Base-by-base conservation (phyloP, 2,329 filamentous ascomycete species). In the Phialemoniopsis sp. region DNA sequence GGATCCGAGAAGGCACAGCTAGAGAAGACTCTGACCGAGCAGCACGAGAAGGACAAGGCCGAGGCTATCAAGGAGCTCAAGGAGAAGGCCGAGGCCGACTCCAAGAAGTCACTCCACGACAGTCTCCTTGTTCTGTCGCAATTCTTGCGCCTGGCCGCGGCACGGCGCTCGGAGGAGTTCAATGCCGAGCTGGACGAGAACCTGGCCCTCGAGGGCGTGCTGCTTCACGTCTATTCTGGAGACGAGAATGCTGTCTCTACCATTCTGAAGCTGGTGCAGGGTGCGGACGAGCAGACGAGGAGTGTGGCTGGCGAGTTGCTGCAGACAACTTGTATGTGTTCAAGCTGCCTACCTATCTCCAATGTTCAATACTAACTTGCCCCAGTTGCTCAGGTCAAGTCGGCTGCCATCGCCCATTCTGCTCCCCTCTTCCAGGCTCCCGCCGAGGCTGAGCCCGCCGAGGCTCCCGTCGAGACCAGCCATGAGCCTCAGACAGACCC, bases 91-190 rank as follows among this genome's bases (percentile, higher is more conserved):
- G 60, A 70, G 39, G 70, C 67, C 42, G 72, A 78, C 42, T 66
- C 71, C 35, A 64, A 78, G 52, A 73, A 74, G 54, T 63, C 68
- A 18, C 72, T 86, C 48, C 73, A 80, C 51, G 72, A 80, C 50
- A 80, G 79, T 56, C 68, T 93, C 31, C 68, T 90, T 35, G 70
- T 80, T 18, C 68, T 93, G 47, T 88, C 87, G 5, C 85, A 89
- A 58, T 94, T 93, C 69, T 68, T 93, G 47, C 80, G 85, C 49
- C 76, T 89, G 29, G 87, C 87, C 43, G 87, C 87, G 42, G 82
- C 86, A 51, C 80, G 87, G 49, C 78, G 86, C 51, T 73, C 79
- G 15, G 82, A 87, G 55, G 85, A 86, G 47, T 76, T 70, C 39
- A 76, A 85, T 50, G 73, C 77, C 35, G 64, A 70, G 31, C 61